Conservation (phyloP, 75 land plant species). For the Adiantum capillusveneris region DNA sequence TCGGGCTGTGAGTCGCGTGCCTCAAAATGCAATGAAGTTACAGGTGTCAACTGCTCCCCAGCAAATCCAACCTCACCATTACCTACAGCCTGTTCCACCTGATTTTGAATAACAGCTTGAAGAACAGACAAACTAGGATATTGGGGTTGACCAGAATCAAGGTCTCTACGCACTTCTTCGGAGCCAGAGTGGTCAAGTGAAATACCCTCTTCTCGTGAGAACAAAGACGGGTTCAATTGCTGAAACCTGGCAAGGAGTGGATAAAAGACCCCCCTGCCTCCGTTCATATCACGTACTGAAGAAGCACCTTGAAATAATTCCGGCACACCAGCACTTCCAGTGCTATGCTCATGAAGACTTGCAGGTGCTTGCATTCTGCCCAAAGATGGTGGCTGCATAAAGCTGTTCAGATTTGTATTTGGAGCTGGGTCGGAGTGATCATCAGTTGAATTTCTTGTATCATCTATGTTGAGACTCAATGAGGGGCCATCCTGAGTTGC, state of each 20-base stretch:
- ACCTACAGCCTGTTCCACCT: no score
- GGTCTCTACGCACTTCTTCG: neutral
- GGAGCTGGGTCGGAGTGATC: neutral
- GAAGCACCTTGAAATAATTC: neutral
- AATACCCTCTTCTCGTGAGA: neutral
- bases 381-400: no score
- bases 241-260: conserved; percentile 67
- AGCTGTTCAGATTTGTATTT: no score
- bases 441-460: neutral
- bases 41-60: no score
- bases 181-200: neutral
- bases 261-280: conserved; percentile 28
- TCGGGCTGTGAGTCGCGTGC: no score
- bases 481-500: conserved; percentile 4
- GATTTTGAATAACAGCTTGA: neutral
- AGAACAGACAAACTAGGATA: neutral
- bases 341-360: no score
- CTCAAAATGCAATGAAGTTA: no score
- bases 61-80: no score
- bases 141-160: neutral
- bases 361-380: no score
- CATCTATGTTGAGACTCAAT: neutral
- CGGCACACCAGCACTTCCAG: neutral
- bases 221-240: conserved; percentile 19
- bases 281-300: neutral